A percentile compares a stretch with the other conserved stretches of the same genome.
Conservation (phyloP, 2,329 filamentous ascomycete species). For the Scedosporium dehoogii region DNA sequence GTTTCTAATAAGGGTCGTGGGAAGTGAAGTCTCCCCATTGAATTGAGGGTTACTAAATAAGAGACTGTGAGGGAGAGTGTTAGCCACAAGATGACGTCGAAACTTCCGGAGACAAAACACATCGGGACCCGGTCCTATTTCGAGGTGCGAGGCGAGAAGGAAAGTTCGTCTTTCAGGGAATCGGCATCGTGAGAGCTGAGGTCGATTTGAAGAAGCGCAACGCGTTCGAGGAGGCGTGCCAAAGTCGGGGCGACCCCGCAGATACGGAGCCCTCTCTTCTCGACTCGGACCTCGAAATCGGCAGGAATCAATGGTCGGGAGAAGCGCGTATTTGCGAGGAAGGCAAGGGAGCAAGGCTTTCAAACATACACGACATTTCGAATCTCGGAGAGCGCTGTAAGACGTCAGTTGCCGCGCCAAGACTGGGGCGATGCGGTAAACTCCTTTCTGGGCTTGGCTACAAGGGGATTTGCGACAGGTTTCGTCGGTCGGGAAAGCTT, state of each 20-base stretch:
- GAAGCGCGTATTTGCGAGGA: background rate
- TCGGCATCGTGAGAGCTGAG: too few species aligned
- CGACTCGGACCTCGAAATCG: background rate
- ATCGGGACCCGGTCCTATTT: too few species aligned
- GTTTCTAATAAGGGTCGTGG: slow-evolving; percentile 45
- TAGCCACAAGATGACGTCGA: background rate
- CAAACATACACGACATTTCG: slow-evolving; percentile 39
- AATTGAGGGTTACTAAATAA: slow-evolving; percentile 51
- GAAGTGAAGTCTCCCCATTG: slow-evolving; percentile 36
- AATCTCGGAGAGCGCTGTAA: slow-evolving; percentile 37
- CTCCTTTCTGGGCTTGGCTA: background rate
- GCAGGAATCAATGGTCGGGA: background rate
- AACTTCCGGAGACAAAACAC: too few species aligned
- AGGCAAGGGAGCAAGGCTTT: background rate
- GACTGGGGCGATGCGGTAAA: slow-evolving; percentile 1
- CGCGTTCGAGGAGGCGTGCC: background rate
- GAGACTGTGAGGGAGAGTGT: slow-evolving; percentile 29
- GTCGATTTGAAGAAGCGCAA: background rate
- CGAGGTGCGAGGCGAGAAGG: too few species aligned
- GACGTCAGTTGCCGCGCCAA: slow-evolving; percentile 20
- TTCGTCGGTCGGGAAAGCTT: background rate
- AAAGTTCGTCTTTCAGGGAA: too few species aligned
- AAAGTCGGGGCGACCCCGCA: background rate
- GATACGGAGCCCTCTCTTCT: too few species aligned
- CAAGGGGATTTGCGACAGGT: background rate